Base-by-base conservation (phyloP, 257 asterid genomes). In the Solanum okadae region DNA sequence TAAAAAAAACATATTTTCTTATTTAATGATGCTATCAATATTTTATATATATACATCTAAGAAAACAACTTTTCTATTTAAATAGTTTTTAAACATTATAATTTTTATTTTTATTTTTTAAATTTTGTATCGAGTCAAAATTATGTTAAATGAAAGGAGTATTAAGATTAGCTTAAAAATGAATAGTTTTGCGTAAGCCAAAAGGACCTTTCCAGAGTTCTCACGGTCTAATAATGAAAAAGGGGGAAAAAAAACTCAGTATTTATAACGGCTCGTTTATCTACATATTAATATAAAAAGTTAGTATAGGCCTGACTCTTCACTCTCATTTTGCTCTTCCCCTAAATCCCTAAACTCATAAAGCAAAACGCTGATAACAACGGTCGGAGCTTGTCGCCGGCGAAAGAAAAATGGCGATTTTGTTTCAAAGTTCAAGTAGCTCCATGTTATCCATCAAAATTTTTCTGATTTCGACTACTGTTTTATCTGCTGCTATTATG, bases 401-500 rank as follows among this genome's bases (percentile, higher is more conserved):
- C 18, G 25, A 44, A 8, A 8, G 10, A 27, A 82, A 87, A 22
- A 91, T 92, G 93, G 31, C 91, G 87, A 83, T 83, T 72, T 85
- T 90, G 56, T 86, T 59, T 52, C 90, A 87, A 71, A 65, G 88
- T 83, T 86, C 92, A 65, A 77, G 59, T 27, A 86, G 5, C 76
- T 75, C 63, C 15, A 88, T 88, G 23, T 68, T 91, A 61, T 67
- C 94, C 4, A 44, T 93, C 77, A 95, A 93, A 88, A 22, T 88
- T 33, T 35, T 94, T 59, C 35, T 96, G 5, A 84, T 95, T 23
- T 94, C 96, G 82, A 89, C 98, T 35, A 89, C 89, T 40, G 91
- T 96, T 84, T 34, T 96, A 35, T 92, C 96, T 3, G 95, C 96
- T 13, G 96, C 95, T 37, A 72, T 96, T 44, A 89, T 91, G 65